Evolutionary conservation across 2,329 filamentous ascomycete genomes (phyloP), one percentile per base, ranked within the genome.

Genomic region (Trichoderma koningiopsis): DNA sequence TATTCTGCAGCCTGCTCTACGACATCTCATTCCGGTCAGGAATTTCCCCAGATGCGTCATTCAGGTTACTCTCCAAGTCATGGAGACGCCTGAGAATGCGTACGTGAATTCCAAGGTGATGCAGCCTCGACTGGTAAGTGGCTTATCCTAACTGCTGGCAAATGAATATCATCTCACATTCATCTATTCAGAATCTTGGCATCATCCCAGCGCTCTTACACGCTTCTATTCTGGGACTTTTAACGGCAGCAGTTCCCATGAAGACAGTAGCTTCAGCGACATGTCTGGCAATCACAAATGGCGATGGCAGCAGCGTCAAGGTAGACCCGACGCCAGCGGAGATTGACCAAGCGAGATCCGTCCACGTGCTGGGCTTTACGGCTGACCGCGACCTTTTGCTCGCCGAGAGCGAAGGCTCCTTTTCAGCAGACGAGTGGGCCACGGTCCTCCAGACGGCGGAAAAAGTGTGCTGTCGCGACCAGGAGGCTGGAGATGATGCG

Each of bases 311-410:
- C 40, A 33, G n/a, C 40, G 80, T 89, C 37, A 78, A 88, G 35
- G 79, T 83, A 33, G 86, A 90, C 67, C 93, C 93, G 7, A 88
- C 87, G 4, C 83, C 88, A 6, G 83, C 86, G 27, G 85, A 92
- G 70, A 84, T 90, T 57, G 84, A 88, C 72, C 81, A 82, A 57
- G 90, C 91, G 13, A 84, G 82, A 68, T 96, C 93, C 5, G 81
- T 92, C 27, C 95, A 97, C 77, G 92, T 92, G n/a, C 85, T 97
- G 69, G 91, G 89, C 6, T 97, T 96, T 77, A 91, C 90, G n/a
- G 89, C 90, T 1, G 83, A 88, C 63, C 87, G 90, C 10, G 89
- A 92, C 70, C 82, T 97, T 63, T 81, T 97, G 27, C 80, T 97
- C 53, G 89, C 88, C 40, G 92, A 97, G 80, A 97, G 93, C 75